Base-by-base conservation (phyloP, 805 yeast genomes). In the Cyberlindnera nakhonratchasimensis region DNA sequence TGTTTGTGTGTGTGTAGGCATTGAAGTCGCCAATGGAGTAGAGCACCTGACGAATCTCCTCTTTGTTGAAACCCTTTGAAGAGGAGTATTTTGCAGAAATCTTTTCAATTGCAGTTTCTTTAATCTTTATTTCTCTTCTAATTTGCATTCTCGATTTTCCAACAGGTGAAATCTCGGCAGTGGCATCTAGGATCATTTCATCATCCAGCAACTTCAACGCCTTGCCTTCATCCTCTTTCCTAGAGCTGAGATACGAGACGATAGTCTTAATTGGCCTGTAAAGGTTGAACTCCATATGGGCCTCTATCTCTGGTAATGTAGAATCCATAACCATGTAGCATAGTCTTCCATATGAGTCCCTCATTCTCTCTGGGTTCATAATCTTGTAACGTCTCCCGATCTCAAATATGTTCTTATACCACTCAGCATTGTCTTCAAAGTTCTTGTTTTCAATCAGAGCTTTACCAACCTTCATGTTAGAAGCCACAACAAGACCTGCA, bases 271-370 rank as follows among this genome's bases (percentile, higher is more conserved):
- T 74, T 0, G 93, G 91, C 54, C 75, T 79, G 63, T 79, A 82
- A 2, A 85, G 64, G 60, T 85, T 87, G 59, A 85, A 86, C 47
- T 81, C 91, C 81, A 85, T 74, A 39, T 79, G 79, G 13, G 74
- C 77, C 50, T 73, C 75, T 45, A 85, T 75, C 51, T 84, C 88
- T 0, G 88, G 84, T 22, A 82, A 62, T 35, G 86, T 66, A 2
- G 93, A 85, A 61, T 85, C 95, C 93, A 86, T 85, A 28, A 84
- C 79, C 85, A 85, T 86, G 61, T 85, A 85, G 65, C 86, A 81
- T 43, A 86, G 65, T 54, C 85, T 84, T 34, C 95, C 95, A 59
- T 79, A 86, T 5, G 80, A 80, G 54, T 81, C 86, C 47, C 89
- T 72, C 86, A 86, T 80, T 53, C 78, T 72, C 52, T 85, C 89